A percentile compares a stretch with the other conserved stretches of the same genome.
These are phyloP conservation scores for Plasmodium gonderi DNA, from an alignment of 169 alveolate genomes.

Conservation along the genomic window DNA sequence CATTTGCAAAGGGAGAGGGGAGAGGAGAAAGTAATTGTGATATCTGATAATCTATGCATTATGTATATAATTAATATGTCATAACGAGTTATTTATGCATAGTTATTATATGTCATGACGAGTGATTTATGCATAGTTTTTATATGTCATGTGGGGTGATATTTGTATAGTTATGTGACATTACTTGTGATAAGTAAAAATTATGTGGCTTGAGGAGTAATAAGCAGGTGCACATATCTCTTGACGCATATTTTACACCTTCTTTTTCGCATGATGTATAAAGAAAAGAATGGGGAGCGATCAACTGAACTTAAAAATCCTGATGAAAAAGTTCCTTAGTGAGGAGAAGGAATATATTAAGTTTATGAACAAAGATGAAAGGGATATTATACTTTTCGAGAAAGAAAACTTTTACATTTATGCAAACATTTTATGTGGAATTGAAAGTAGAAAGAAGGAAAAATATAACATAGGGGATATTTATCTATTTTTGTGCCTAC, in stretches of 20 bases:
- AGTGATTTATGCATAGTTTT: too few species aligned
- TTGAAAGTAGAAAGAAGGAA: conserved; percentile 73
- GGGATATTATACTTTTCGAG: conserved; percentile 62
- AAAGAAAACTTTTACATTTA: conserved; percentile 60
- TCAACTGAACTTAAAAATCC: conserved; percentile 29
- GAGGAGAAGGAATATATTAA: conserved; percentile 63
- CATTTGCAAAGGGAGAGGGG: background rate
- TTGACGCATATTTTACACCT: background rate
- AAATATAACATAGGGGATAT: conserved; percentile 58
- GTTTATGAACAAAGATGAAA: conserved; percentile 23
- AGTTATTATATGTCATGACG: too few species aligned
- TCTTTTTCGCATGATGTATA: background rate
- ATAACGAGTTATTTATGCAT: too few species aligned
- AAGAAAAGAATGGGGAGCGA: conserved; percentile 2
- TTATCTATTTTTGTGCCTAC: conserved; percentile 55
- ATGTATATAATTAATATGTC: too few species aligned
- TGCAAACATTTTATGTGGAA: conserved; percentile 61
- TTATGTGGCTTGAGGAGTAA: background rate
- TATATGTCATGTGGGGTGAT: too few species aligned
- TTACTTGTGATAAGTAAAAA: too few species aligned
- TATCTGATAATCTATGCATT: background rate
- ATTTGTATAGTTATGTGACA: too few species aligned
- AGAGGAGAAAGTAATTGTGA: background rate
- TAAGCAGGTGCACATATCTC: background rate
- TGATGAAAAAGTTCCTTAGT: conserved; percentile 45